Evolutionary conservation across 257 asterid species (phyloP).

Genomic region (Fraxinus pennsylvanica): DNA sequence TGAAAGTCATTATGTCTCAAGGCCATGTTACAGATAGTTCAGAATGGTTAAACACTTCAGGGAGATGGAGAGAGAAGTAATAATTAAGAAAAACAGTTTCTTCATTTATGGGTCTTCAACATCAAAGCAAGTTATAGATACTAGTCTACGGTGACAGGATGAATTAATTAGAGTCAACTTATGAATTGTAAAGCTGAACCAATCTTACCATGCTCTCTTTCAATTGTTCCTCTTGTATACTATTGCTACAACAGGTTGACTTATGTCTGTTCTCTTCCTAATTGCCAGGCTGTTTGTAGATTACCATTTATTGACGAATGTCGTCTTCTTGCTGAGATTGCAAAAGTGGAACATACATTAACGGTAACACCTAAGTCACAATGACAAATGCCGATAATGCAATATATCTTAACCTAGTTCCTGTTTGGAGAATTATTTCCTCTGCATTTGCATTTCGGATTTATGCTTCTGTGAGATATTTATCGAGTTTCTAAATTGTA

Average conservation of each 20-base stretch:
- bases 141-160: background rate
- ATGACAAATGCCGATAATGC: conserved; percentile 14
- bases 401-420: background rate
- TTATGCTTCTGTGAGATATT: background rate
- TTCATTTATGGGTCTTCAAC: background rate
- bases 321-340: conserved; percentile 60
- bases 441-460: background rate
- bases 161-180: background rate
- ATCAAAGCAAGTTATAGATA: background rate
- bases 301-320: conserved; percentile 62
- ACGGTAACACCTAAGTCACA: conserved; percentile 40
- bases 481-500: conserved; percentile 23
- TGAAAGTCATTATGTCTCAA: background rate
- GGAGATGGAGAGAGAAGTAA: background rate
- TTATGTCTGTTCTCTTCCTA: conserved; percentile 22
- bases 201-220: background rate
- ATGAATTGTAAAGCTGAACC: background rate
- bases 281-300: conserved; percentile 58
- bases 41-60: background rate
- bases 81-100: background rate
- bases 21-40: background rate
- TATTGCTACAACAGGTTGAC: background rate
- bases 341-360: conserved; percentile 54
- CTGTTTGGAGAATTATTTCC: conserved; percentile 1
- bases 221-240: background rate